These are phyloP conservation scores for Leccinum rimulosum DNA, from an alignment of 768 basidiomycete genomes.

Conservation along the genomic window DNA sequence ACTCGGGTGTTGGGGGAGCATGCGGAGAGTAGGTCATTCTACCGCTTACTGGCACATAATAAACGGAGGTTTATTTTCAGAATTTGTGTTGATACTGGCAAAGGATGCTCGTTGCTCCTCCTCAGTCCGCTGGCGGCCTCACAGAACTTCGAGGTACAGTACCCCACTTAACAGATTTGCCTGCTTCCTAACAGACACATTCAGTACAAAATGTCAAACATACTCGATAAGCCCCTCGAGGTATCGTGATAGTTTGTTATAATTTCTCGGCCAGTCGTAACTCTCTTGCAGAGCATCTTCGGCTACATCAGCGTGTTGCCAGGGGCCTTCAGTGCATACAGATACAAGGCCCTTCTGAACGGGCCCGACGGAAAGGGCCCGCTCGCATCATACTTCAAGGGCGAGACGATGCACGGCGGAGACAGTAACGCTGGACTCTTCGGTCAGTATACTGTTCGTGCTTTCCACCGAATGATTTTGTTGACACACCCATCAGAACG, in stretches of 20 bases:
- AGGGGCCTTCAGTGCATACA: constrained; percentile 89
- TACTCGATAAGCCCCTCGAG: constrained; percentile 95
- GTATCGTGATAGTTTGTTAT: constrained; percentile 36
- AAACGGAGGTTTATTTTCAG: constrained; percentile 32
- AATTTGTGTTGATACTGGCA: constrained; percentile 81
- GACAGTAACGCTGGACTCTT: constrained; percentile 67
- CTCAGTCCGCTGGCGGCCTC: constrained; percentile 83
- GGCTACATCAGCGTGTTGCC: constrained; percentile 88
- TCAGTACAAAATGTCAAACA: constrained; percentile 93
- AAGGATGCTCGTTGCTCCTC: constrained; percentile 66
- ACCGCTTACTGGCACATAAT: background rate
- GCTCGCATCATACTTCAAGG: constrained; percentile 90
- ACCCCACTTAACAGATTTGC: background rate
- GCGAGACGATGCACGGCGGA: constrained; percentile 79
- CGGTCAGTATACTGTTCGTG: constrained; percentile 27
- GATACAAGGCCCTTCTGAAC: constrained; percentile 85
- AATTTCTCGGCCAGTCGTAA: background rate
- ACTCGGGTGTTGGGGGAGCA: constrained; percentile 85
- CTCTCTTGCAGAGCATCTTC: constrained; percentile 59
- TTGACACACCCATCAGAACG: constrained; percentile 44
- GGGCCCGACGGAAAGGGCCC: constrained; percentile 88
- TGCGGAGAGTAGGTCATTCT: constrained; percentile 75
- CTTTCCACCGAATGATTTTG: background rate
- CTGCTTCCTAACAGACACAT: constrained; percentile 1
- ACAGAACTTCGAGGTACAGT: constrained; percentile 83